Evolutionary conservation across 1,284 basidiomycete genomes (phyloP).

Genomic region (Xerocomus nothofagi): DNA sequence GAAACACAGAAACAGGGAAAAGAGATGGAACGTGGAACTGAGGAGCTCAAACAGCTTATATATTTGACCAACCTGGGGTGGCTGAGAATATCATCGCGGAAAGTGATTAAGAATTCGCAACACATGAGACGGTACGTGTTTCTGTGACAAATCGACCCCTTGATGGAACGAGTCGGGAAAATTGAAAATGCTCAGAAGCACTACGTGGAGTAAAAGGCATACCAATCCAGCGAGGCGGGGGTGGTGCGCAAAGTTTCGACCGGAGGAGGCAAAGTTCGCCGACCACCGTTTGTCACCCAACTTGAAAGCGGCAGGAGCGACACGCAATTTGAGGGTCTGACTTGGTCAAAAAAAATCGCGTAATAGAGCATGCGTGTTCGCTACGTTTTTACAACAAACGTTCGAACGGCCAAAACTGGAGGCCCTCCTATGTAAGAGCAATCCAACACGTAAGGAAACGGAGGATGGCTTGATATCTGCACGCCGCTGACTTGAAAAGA

Average conservation of each 20-base stretch:
- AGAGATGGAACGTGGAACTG: background rate
- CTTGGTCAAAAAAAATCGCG: background rate
- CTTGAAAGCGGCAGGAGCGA: background rate
- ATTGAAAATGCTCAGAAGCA: conserved; percentile 4
- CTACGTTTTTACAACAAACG: background rate
- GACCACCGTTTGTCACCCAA: background rate
- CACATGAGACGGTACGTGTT: background rate
- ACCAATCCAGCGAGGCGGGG: background rate
- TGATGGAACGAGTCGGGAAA: background rate
- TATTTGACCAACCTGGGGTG: conserved; percentile 26
- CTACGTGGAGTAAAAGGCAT: conserved; percentile 6
- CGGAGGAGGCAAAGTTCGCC: background rate
- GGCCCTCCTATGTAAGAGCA: background rate
- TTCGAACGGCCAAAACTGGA: background rate
- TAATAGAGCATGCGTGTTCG: background rate
- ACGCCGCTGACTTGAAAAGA: too few species aligned
- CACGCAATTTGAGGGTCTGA: background rate
- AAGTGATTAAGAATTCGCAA: conserved; percentile 7
- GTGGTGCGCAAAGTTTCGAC: conserved; percentile 2
- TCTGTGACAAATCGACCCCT: conserved; percentile 4
- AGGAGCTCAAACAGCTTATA: conserved; percentile 19
- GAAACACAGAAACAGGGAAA: background rate
- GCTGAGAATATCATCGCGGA: conserved; percentile 25
- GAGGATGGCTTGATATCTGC: too few species aligned
- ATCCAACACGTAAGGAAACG: too few species aligned